Evolutionary conservation across 2,329 filamentous ascomycete genomes (phyloP), one percentile per base, ranked within the genome.

Genomic region (Stagonosporopsis rhizophila): DNA sequence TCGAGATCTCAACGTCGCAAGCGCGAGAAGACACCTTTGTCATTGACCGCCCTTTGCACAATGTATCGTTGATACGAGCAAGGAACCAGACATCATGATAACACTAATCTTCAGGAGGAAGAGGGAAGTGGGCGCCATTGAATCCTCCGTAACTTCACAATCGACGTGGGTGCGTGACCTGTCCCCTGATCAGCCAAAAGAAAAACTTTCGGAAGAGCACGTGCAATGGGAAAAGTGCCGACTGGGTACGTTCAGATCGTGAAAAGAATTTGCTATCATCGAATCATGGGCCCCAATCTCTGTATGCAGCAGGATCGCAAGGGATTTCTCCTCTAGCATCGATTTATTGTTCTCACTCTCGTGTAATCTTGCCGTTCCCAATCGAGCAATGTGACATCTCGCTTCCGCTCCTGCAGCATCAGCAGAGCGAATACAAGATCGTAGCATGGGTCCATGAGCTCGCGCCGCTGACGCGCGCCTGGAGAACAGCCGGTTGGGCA

Each of bases 401-500:
- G 27, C 22, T 28, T 41, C 22, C 44, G 39, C 22, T 17, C 30
- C 22, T 28, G 42, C 42, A 40, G 41, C 28, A 14, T 35, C 20
- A 28, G 19, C 38, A 44, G 20, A 53, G 40, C 34, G 37, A 45
- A 55, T 41, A 32, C 32, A 8, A 57, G 30, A 49, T 54, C 40
- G 41, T 46, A 54, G 39, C 50, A 47, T 52, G 38, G 25, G 11
- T 39, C 9, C n/a, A 25, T 49, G 35, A 35, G 46, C 25, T 12
- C 42, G 55, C 47, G 64, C 59, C 65, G 57, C 57, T 56, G 56
- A 66, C 57, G 65, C 59, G 40, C 41, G 49, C 44, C 60, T 66
- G 70, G 70, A 73, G 70, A 54, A 57, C 64, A 67, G 59, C 70
- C 68, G 68, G 68, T 71, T 71, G 69, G 68, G 60, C 52, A 41